phyloP scores from a whole-genome alignment of 2,329 filamentous ascomycete species.

The Sphaerulina vaccinii region DNA sequence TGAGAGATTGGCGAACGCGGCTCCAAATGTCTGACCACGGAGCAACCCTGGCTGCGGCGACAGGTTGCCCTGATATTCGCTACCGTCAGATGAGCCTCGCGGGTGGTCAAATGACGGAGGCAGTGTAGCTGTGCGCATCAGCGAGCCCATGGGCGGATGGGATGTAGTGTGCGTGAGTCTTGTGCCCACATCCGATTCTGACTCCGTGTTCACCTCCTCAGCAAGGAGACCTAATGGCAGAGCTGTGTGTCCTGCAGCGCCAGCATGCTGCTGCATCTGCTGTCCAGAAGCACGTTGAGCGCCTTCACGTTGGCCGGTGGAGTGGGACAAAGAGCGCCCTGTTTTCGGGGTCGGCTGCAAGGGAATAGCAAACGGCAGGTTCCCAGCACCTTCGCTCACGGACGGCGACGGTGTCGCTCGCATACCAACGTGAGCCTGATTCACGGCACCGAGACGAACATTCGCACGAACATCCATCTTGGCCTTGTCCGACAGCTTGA shows the following conservation, averaged over 20 bases:
- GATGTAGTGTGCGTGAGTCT: conserved; percentile 35
- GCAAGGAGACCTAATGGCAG: conserved; percentile 33
- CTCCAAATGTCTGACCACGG: conserved; percentile 28
- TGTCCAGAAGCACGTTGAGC: conserved; percentile 13
- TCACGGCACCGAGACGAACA: conserved; percentile 38
- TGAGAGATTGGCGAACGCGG: conserved; percentile 31
- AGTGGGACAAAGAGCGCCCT: conserved; percentile 94
- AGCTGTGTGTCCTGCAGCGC: conserved; percentile 22
- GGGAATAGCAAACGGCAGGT: conserved; percentile 81
- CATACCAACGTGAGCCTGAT: conserved; percentile 13
- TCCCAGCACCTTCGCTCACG: conserved; percentile 48
- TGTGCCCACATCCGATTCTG: conserved; percentile 26
- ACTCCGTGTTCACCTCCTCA: conserved; percentile 33
- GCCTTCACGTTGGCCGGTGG: conserved; percentile 49
- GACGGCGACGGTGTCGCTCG: conserved; percentile 40
- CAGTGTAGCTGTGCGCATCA: conserved; percentile 35
- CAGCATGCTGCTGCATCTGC: conserved; percentile 11
- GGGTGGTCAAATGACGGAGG: conserved; percentile 27
- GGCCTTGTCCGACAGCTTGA: conserved; percentile 34
- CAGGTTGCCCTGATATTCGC: conserved; percentile 23
- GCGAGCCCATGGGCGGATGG: conserved; percentile 33
- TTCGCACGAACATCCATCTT: conserved; percentile 30
- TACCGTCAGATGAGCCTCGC: conserved; percentile 22
- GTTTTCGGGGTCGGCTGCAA: conserved; percentile 88
- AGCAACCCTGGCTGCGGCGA: conserved; percentile 20